These are phyloP conservation scores for Zarea fungicola DNA, from an alignment of 2,329 filamentous ascomycete genomes.

Conservation along the genomic window DNA sequence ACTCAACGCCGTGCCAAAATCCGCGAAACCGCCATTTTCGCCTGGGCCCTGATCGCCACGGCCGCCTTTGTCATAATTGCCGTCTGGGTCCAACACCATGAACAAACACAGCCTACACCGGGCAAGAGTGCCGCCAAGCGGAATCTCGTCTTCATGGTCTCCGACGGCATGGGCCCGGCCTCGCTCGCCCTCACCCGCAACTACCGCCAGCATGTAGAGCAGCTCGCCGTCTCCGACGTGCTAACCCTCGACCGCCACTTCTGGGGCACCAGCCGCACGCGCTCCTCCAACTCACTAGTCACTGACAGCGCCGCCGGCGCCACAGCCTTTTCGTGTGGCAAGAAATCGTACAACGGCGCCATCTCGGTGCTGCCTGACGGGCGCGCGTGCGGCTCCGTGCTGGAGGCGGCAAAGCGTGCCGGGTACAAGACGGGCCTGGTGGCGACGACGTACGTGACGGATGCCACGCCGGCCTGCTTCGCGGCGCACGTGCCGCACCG, in stretches of 20 bases:
- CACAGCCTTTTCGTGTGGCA: slow-evolving; percentile 87
- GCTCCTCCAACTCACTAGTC: slow-evolving; percentile 77
- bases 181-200: slow-evolving; percentile 81
- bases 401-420: slow-evolving; percentile 88
- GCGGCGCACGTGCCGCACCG: slow-evolving; percentile 79
- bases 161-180: slow-evolving; percentile 95
- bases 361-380: slow-evolving; percentile 85
- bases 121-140: slow-evolving; percentile 59
- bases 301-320: slow-evolving; percentile 97
- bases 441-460: slow-evolving; percentile 90
- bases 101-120: slow-evolving; percentile 36
- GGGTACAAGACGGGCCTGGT: slow-evolving; percentile 92
- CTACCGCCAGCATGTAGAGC: slow-evolving; percentile 73
- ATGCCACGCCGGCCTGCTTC: slow-evolving; percentile 95
- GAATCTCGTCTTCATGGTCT: slow-evolving; percentile 98
- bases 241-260: slow-evolving; percentile 82
- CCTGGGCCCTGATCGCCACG: slow-evolving; percentile 79
- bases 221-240: slow-evolving; percentile 67
- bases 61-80: slow-evolving; percentile 72
- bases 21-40: slow-evolving; percentile 70
- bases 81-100: slow-evolving; percentile 69
- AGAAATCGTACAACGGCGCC: slow-evolving; percentile 95
- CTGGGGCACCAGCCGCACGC: slow-evolving; percentile 83
- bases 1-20: slow-evolving; percentile 37
- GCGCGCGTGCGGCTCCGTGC: slow-evolving; percentile 80